Evolutionary conservation across 2,329 filamentous ascomycete genomes (phyloP), one percentile per base, ranked within the genome.

Genomic region (Microsporum canis): DNA sequence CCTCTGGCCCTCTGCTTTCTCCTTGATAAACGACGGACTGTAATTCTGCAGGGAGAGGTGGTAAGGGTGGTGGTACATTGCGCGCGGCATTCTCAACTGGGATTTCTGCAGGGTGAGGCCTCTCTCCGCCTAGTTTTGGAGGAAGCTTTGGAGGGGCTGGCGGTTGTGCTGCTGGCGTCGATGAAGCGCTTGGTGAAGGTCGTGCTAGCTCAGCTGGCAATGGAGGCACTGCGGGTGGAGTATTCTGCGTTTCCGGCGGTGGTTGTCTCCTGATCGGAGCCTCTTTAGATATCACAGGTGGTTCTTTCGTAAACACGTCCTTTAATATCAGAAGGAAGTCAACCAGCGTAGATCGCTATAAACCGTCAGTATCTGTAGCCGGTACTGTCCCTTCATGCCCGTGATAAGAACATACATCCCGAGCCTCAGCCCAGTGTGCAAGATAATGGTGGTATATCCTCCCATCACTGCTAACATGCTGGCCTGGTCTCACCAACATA

Each of bases 371-470:
- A 57, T 72, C 62, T 55, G 23, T 39, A 36, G 53, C 57, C 14
- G 5, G 5, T 14, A 10, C 29, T n/a, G 12, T n/a, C 27, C 12
- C 31, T 23, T 51, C 12, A 5, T 14, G 27, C 33, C 27, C 27
- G 10, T 47, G 10, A 29, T 33, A 57, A 17, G 10, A 27, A 84
- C 88, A 78, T 74, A 95, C 89, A 83, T 96, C 89, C 88, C 89
- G 94, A 68, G 88, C 92, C 66, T 89, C 85, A 36, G 82, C 78
- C 94, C 94, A 99, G 64, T 90, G 86, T 36, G 90, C 89, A 55
- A 99, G 78, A 72, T 97, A 99, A 41, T 94, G 94, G 72, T 99
- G 94, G 72, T 97, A 99, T 65, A 97, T 84, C 71, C 89, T 87
- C 31, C 94, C 94, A 69, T 97, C 92, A 3, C 89, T 86, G 70